Conservation (phyloP, 495 filamentous ascomycete genomes). For the Tuber magnatum region DNA sequence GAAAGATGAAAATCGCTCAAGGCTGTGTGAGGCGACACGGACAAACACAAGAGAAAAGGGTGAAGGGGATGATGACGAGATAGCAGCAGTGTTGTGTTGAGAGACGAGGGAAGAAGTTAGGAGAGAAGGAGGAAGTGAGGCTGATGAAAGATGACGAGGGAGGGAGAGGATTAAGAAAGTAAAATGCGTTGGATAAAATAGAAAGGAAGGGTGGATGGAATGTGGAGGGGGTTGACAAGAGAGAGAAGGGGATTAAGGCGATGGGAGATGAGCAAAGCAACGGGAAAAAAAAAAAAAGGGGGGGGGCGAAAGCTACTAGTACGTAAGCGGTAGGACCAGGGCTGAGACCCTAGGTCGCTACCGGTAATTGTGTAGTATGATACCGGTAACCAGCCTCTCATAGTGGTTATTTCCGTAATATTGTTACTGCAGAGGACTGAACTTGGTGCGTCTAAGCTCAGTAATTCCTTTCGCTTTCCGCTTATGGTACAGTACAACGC, state of each 20-base stretch:
- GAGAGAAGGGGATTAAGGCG: conserved; percentile 25
- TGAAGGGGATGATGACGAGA: conserved; percentile 26
- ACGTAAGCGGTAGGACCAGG: conserved; percentile 6
- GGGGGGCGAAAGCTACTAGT: neutral
- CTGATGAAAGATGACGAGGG: conserved; percentile 40
- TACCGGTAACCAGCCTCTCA: neutral
- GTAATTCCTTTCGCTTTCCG: neutral
- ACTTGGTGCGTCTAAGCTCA: neutral
- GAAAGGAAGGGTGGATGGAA: conserved; percentile 29
- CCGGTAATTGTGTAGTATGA: neutral
- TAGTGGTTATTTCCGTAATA: neutral
- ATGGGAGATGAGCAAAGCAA: conserved; percentile 40
- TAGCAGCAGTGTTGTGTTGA: conserved; percentile 37
- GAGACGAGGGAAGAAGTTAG: conserved; percentile 16
- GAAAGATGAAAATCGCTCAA: conserved; percentile 43
- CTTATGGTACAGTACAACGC: no score
- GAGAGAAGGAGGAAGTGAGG: conserved; percentile 34
- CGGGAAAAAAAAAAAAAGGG: conserved; percentile 9
- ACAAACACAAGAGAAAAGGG: conserved; percentile 22
- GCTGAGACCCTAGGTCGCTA: neutral
- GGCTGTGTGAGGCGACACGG: conserved; percentile 16
- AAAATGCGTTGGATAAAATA: conserved; percentile 17
- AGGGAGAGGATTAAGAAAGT: conserved; percentile 17
- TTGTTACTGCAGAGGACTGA: neutral
- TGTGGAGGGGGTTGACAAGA: conserved; percentile 30